Base-by-base conservation (phyloP, 2,329 filamentous ascomycete species). In the Fusarium poae region DNA sequence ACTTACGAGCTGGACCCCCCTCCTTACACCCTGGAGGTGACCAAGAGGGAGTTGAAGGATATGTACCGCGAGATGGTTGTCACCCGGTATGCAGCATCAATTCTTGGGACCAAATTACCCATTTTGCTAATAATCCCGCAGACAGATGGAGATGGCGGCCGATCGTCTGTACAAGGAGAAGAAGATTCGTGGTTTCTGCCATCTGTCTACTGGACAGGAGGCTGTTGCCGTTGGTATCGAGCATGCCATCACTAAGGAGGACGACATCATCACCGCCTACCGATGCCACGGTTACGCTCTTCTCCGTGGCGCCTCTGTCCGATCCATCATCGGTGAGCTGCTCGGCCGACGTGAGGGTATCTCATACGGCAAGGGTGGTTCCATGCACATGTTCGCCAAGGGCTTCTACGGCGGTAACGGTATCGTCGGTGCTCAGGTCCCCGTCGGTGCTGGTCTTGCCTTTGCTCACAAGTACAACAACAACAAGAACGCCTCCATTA, bases 81-180 rank as follows among this genome's bases (percentile, higher is more conserved):
- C 72, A 90, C 94, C 78, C 90, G 95, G 94, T 97, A 92, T 81
- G 90, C 70, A 59, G 61, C 65, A 54, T 10, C 40, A 45, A 21
- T 23, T 48, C 6, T 18, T 23, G 29, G 25, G 43, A 25, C 23
- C 29, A 30, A 25, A 57, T 53, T 40, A 34, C 40, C 29, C 21
- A 37, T n/a, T 55, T 58, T 69, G 57, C 77, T 79, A 66, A 80
- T 75, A 76, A 76, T 74, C 70, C 52, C 73, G 66, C 75, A 97
- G 94, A 84, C 96, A 97, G 82, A 97, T 99, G 96, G 96, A 99
- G 85, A 97, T 99, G 95, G 94, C 95, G 73, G 94, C 96, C 84
- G 96, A 99, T 81, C 90, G 95, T 80, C 87, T 99, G 78, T 99
- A 99, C 92, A 99, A 99, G 88, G 96, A 98, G 87, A 99, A 99